phyloP scores from a whole-genome alignment of 306 rosid species.

The Medicago ruthenica region DNA sequence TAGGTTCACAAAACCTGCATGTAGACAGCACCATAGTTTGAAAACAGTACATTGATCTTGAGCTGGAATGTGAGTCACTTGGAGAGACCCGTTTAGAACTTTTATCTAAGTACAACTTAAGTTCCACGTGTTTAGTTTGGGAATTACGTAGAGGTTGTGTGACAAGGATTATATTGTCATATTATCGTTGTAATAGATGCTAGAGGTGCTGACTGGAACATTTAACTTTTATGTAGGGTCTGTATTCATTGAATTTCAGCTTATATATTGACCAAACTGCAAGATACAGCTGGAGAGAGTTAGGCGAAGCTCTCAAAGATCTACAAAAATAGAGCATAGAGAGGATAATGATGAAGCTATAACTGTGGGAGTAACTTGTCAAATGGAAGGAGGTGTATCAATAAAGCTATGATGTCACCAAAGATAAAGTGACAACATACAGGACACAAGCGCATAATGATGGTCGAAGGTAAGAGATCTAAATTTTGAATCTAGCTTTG shows the following conservation, averaged over 20 bases:
- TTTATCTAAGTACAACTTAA: not conserved
- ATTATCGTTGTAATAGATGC: not conserved
- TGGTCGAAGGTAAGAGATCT: slow-evolving; percentile 5
- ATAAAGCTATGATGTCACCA: slow-evolving; percentile 10
- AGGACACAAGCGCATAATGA: slow-evolving; percentile 6
- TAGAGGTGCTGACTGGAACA: not conserved
- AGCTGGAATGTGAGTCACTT: not conserved
- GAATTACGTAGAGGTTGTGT: not conserved
- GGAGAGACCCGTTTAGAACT: not conserved
- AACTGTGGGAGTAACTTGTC: slow-evolving; percentile 31
- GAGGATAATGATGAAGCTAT: slow-evolving; percentile 1
- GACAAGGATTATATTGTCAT: slow-evolving; percentile 5
- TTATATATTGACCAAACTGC: not conserved
- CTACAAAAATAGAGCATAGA: not conserved
- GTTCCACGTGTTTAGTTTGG: not conserved
- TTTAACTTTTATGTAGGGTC: not conserved
- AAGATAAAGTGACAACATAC: not conserved
- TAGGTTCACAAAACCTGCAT: not conserved
- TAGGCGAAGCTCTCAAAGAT: not conserved
- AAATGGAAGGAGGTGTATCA: slow-evolving; percentile 6
- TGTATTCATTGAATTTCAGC: slow-evolving; percentile 1
- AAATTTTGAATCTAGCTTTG: not conserved
- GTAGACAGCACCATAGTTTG: not conserved
- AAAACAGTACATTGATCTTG: not conserved
- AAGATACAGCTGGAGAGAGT: not conserved